Evolutionary conservation across 257 asterid genomes (phyloP).

Genomic region (Solanum sejunctum): DNA sequence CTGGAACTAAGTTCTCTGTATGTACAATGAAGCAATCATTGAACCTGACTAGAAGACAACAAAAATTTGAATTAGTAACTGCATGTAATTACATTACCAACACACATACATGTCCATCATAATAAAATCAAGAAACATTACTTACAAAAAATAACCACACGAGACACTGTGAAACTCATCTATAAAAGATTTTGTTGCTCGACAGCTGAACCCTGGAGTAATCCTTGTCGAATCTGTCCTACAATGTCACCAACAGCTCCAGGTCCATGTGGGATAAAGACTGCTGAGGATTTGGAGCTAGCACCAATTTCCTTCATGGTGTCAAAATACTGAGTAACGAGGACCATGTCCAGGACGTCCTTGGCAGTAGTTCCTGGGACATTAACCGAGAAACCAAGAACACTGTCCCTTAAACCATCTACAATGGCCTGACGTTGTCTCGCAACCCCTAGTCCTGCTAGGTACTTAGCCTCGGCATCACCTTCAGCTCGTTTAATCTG

Average conservation of each 20-base stretch:
- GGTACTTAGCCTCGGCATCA: slow-evolving; percentile 44
- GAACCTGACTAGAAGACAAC: not conserved
- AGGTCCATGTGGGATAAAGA: slow-evolving; percentile 46
- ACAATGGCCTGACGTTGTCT: slow-evolving; percentile 53
- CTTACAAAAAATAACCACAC: not conserved
- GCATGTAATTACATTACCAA: not conserved
- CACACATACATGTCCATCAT: not conserved
- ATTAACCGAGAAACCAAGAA: slow-evolving; percentile 36
- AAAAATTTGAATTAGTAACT: not conserved
- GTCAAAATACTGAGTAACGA: slow-evolving; percentile 44
- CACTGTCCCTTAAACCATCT: slow-evolving; percentile 45
- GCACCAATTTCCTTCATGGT: slow-evolving; percentile 56
- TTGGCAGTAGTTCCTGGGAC: slow-evolving; percentile 50
- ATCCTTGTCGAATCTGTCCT: slow-evolving; percentile 37
- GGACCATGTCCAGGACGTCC: slow-evolving; percentile 54
- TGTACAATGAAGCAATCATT: not conserved
- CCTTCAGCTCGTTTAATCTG: slow-evolving; percentile 54
- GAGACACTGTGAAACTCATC: not conserved
- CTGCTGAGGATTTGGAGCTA: slow-evolving; percentile 40
- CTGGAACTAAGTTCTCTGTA: not conserved
- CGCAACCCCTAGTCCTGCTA: slow-evolving; percentile 46
- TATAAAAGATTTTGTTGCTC: slow-evolving; percentile 4
- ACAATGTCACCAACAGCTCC: slow-evolving; percentile 47
- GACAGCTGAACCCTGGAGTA: slow-evolving; percentile 24
- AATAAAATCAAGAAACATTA: not conserved